Evolutionary conservation across 768 basidiomycete species (phyloP).

Genomic region (Macrocybe gigantea): DNA sequence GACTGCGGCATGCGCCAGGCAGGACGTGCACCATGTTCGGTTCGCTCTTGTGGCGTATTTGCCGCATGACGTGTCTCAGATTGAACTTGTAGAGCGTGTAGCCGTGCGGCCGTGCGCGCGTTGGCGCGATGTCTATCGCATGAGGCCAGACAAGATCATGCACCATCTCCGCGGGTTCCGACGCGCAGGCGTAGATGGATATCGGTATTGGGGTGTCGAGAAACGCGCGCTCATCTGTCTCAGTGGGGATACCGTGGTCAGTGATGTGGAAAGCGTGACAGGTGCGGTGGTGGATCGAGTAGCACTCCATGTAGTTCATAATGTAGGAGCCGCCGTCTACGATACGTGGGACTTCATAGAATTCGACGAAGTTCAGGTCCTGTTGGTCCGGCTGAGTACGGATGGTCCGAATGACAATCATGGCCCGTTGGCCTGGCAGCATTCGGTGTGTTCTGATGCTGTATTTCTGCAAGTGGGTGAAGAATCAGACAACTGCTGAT

Average conservation of each 20-base stretch:
- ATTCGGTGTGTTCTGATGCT: conserved; percentile 46
- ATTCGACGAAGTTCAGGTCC: conserved; percentile 22
- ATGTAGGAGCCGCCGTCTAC: conserved; percentile 1
- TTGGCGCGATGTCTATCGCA: conserved; percentile 5
- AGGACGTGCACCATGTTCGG: conserved; percentile 26
- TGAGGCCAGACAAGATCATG: conserved; percentile 30
- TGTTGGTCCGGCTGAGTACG: conserved; percentile 6
- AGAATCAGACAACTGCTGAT: too few relatives aligned
- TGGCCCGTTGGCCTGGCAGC: conserved; percentile 42
- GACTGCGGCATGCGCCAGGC: conserved; percentile 36
- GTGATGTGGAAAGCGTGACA: conserved; percentile 30
- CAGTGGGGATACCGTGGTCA: conserved; percentile 27
- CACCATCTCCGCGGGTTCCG: conserved; percentile 21
- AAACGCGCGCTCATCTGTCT: conserved; percentile 20
- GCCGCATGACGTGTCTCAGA: conserved; percentile 17
- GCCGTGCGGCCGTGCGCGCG: conserved; percentile 3
- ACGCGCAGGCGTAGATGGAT: conserved; percentile 29
- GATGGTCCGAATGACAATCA: conserved; percentile 46
- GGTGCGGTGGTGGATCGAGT: conserved; percentile 15
- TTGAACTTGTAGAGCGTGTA: conserved; percentile 15
- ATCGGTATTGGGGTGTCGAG: conserved; percentile 30
- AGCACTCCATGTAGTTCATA: conserved; percentile 16
- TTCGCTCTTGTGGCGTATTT: conserved; percentile 19
- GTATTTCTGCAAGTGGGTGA: conserved; percentile 15
- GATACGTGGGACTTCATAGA: conserved; percentile 6